A percentile compares a stretch with the other conserved stretches of the same genome.
phyloP scores from a whole-genome alignment of 2,329 filamentous ascomycete genomes.

The Colletotrichum plurivorum region DNA sequence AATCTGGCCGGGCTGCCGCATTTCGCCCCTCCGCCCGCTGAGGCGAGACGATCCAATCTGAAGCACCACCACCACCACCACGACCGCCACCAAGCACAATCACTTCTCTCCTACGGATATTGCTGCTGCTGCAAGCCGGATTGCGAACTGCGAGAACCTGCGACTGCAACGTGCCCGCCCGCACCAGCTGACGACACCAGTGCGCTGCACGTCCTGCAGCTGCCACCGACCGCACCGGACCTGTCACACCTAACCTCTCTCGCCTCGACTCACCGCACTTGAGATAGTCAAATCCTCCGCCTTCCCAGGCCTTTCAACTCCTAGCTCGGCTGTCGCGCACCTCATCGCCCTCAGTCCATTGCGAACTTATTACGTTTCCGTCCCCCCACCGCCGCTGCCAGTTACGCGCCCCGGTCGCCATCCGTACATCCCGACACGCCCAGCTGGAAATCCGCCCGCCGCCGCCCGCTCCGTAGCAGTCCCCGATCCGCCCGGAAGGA shows the following conservation, averaged over 20 bases:
- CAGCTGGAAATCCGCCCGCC: slow-evolving; percentile 11
- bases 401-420: not conserved
- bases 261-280: not conserved
- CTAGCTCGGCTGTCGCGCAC: not conserved
- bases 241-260: not conserved
- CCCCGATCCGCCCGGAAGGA: slow-evolving; percentile 29
- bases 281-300: not conserved
- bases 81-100: not conserved
- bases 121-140: too few relatives aligned
- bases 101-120: not conserved
- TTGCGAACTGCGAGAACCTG: not conserved
- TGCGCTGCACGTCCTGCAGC: slow-evolving; percentile 4
- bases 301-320: not conserved
- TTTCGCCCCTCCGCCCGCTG: slow-evolving; percentile 32
- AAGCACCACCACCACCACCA: slow-evolving; percentile 12
- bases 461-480: slow-evolving; percentile 28
- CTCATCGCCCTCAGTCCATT: not conserved
- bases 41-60: slow-evolving; percentile 19
- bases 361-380: slow-evolving; percentile 30
- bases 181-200: slow-evolving; percentile 29
- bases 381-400: slow-evolving; percentile 9
- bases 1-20: slow-evolving; percentile 35
- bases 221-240: not conserved
- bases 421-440: slow-evolving; percentile 11
- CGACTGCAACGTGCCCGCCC: not conserved